These are phyloP conservation scores for Prillingera fragicola DNA, from an alignment of 1,284 basidiomycete species.

Conservation along the genomic window DNA sequence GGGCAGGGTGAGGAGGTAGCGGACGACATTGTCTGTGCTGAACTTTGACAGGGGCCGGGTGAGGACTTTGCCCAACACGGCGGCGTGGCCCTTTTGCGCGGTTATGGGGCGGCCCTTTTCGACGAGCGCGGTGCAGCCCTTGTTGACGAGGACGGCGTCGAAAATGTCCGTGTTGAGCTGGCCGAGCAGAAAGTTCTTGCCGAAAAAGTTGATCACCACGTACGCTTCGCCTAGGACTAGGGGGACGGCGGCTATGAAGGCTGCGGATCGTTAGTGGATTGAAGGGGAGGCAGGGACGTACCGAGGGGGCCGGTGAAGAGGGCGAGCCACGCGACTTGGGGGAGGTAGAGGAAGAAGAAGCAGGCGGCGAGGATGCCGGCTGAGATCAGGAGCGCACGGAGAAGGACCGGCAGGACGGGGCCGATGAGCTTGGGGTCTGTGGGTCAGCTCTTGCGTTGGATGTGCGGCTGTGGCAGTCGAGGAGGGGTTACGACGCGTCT, in stretches of 20 bases:
- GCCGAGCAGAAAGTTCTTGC: conserved; percentile 52
- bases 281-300: conserved; percentile 16
- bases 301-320: conserved; percentile 59
- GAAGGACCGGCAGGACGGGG: conserved; percentile 45
- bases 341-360: conserved; percentile 63
- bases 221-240: conserved; percentile 50
- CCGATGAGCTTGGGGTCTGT: conserved; percentile 46
- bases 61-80: conserved; percentile 44
- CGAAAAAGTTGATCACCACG: conserved; percentile 52
- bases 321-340: conserved; percentile 61
- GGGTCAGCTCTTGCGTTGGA: conserved; percentile 1
- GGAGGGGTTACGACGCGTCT: not conserved
- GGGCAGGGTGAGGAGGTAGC: conserved; percentile 48
- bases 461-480: not conserved
- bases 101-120: conserved; percentile 43
- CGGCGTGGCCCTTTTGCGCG: conserved; percentile 21
- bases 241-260: conserved; percentile 49
- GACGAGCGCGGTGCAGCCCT: conserved; percentile 47
- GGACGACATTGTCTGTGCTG: conserved; percentile 41
- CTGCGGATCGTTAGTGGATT: conserved; percentile 15
- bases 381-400: conserved; percentile 40
- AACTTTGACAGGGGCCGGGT: conserved; percentile 43
- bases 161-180: conserved; percentile 52
- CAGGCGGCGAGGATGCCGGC: conserved; percentile 51
- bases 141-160: conserved; percentile 47